Evolutionary conservation across 257 asterid species (phyloP).

Genomic region (Solanum piurae): DNA sequence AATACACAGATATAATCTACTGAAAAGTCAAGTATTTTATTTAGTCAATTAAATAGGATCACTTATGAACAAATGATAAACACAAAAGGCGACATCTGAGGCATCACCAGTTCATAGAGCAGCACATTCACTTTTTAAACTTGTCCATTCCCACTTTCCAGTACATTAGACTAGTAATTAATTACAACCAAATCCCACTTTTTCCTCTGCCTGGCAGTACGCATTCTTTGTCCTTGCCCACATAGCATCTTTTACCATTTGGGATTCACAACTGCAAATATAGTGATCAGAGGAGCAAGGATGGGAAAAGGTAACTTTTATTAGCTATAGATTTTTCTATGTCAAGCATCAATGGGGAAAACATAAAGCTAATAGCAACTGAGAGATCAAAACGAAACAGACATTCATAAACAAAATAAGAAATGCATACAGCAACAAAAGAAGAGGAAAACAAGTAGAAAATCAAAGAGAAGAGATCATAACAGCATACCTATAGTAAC

Average conservation of each 20-base stretch:
- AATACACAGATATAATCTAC: background rate
- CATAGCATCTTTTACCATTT: background rate
- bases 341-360: background rate
- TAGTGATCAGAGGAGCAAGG: background rate
- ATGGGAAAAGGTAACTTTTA: background rate
- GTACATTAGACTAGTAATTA: background rate
- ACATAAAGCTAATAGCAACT: background rate
- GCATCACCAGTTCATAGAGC: background rate
- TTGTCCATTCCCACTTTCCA: background rate
- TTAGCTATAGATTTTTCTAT: background rate
- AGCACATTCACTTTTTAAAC: background rate
- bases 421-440: background rate
- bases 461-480: background rate
- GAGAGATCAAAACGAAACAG: background rate
- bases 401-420: background rate
- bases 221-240: background rate
- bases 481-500: background rate
- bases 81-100: background rate
- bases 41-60: background rate
- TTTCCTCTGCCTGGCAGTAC: background rate
- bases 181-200: background rate
- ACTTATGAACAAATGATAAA: background rate
- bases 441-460: background rate
- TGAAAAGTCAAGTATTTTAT: background rate
- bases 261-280: background rate